phyloP scores from a whole-genome alignment of 2,329 filamentous ascomycete genomes.

The Beauveria rudraprayagi region DNA sequence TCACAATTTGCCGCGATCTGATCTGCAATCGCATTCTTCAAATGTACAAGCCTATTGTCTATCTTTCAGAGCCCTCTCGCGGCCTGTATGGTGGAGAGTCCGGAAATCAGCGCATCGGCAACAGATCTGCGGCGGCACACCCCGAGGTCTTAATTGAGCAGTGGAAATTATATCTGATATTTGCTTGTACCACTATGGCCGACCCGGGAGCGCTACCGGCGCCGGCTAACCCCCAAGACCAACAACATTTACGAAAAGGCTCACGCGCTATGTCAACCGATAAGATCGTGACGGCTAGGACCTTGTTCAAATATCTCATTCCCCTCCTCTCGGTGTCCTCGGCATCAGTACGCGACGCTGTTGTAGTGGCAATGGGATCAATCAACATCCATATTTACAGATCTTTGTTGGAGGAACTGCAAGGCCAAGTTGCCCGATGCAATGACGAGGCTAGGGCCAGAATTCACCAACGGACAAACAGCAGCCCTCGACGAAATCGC shows the following conservation, averaged over 20 bases:
- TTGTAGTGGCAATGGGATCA: constrained; percentile 84
- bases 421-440: constrained; percentile 76
- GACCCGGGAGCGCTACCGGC: constrained; percentile 58
- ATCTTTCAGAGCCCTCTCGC: constrained; percentile 65
- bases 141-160: constrained; percentile 89
- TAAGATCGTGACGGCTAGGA: constrained; percentile 80
- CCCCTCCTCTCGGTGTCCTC: constrained; percentile 77
- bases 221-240: constrained; percentile 36
- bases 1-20: constrained; percentile 82
- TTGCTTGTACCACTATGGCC: constrained; percentile 90
- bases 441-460: constrained; percentile 82
- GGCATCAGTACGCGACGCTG: constrained; percentile 75
- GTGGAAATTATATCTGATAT: constrained; percentile 95
- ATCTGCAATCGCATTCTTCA: constrained; percentile 88
- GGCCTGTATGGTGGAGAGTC: constrained; percentile 56
- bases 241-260: constrained; percentile 71
- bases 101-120: constrained; percentile 42
- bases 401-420: constrained; percentile 80
- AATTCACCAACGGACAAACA: constrained; percentile 79
- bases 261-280: constrained; percentile 62
- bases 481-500: constrained; percentile 70
- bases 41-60: constrained; percentile 79
- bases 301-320: constrained; percentile 85
- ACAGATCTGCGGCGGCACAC: constrained; percentile 58
- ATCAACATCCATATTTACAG: constrained; percentile 94